Percentiles rank a stretch among this genome's conserved stretches.
Conservation (phyloP, 257 asterid species). For the Handroanthus guayacan region DNA sequence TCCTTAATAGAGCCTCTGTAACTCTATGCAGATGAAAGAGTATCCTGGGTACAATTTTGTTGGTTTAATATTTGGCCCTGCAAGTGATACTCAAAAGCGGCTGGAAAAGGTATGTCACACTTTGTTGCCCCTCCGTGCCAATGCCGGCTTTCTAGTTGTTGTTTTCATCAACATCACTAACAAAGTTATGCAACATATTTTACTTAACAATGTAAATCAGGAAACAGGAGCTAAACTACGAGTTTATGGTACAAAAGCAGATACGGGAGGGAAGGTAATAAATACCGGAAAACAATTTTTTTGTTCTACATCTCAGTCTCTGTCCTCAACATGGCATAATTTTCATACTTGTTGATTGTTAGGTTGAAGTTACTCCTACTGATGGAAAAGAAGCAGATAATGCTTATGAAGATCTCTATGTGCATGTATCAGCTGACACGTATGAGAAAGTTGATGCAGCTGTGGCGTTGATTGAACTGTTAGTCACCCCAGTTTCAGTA, state of each 20-base stretch:
- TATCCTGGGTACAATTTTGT: slow-evolving; percentile 70
- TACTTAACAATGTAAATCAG: slow-evolving; percentile 52
- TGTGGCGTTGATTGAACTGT: slow-evolving; percentile 80
- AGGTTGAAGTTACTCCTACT: slow-evolving; percentile 73
- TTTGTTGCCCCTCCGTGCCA: slow-evolving; percentile 15
- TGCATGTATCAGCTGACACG: slow-evolving; percentile 85
- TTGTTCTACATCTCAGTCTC: slow-evolving; percentile 15
- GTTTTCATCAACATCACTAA: slow-evolving; percentile 18
- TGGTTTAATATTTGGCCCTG: slow-evolving; percentile 71
- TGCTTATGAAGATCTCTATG: slow-evolving; percentile 69
- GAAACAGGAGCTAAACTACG: slow-evolving; percentile 94
- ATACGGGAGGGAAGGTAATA: slow-evolving; percentile 71
- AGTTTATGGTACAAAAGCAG: slow-evolving; percentile 75
- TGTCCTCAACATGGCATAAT: slow-evolving; percentile 4
- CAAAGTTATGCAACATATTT: slow-evolving; percentile 6
- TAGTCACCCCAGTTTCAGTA: slow-evolving; percentile 84
- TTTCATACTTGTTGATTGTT: slow-evolving; percentile 5
- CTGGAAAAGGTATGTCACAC: slow-evolving; percentile 75
- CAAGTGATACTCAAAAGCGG: slow-evolving; percentile 76
- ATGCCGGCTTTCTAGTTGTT: slow-evolving; percentile 33
- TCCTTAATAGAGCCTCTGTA: slow-evolving; percentile 33
- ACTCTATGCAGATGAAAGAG: slow-evolving; percentile 73
- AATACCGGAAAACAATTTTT: slow-evolving; percentile 11
- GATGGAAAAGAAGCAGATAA: slow-evolving; percentile 57
- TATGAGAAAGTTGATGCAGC: slow-evolving; percentile 91